Evolutionary conservation across 2,329 filamentous ascomycete genomes (phyloP).

Genomic region (Hypoxylon sp.): DNA sequence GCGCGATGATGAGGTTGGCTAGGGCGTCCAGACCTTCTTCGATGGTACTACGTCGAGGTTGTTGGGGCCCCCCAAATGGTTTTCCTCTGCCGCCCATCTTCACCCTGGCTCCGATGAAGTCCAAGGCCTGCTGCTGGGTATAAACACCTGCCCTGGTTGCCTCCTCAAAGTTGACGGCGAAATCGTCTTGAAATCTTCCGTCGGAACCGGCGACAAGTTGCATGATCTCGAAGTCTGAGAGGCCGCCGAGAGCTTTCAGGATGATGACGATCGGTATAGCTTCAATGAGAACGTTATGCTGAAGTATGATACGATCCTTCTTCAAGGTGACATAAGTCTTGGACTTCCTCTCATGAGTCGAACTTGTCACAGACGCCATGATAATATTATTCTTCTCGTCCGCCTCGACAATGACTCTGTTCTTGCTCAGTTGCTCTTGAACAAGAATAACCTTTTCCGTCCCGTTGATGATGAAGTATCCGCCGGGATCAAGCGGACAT

Average conservation of each 20-base stretch:
- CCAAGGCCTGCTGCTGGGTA: slow-evolving; percentile 95
- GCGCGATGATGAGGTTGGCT: slow-evolving; percentile 92
- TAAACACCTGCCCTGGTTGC: slow-evolving; percentile 86
- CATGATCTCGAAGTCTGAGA: slow-evolving; percentile 95
- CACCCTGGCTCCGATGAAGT: slow-evolving; percentile 89
- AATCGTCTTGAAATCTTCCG: slow-evolving; percentile 91
- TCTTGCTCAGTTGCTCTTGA: slow-evolving; percentile 99
- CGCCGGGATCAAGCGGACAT: slow-evolving; percentile 94
- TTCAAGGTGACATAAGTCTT: slow-evolving; percentile 97
- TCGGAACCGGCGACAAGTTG: slow-evolving; percentile 91
- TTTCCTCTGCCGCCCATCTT: slow-evolving; percentile 83
- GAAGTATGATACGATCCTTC: slow-evolving; percentile 89
- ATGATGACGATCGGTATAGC: slow-evolving; percentile 95
- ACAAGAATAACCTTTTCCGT: slow-evolving; percentile 99
- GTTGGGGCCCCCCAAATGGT: slow-evolving; percentile 65
- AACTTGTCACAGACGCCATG: slow-evolving; percentile 96
- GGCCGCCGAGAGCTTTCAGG: slow-evolving; percentile 91
- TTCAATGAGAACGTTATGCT: slow-evolving; percentile 93
- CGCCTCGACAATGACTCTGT: slow-evolving; percentile 96
- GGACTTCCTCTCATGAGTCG: slow-evolving; percentile 96
- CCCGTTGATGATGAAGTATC: slow-evolving; percentile 97
- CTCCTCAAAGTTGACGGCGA: slow-evolving; percentile 95
- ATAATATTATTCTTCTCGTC: slow-evolving; percentile 93
- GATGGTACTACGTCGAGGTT: slow-evolving; percentile 81
- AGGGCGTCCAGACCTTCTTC: slow-evolving; percentile 95